phyloP scores from a whole-genome alignment of 2,329 filamentous ascomycete genomes.

The Ophiostoma perfectum region DNA sequence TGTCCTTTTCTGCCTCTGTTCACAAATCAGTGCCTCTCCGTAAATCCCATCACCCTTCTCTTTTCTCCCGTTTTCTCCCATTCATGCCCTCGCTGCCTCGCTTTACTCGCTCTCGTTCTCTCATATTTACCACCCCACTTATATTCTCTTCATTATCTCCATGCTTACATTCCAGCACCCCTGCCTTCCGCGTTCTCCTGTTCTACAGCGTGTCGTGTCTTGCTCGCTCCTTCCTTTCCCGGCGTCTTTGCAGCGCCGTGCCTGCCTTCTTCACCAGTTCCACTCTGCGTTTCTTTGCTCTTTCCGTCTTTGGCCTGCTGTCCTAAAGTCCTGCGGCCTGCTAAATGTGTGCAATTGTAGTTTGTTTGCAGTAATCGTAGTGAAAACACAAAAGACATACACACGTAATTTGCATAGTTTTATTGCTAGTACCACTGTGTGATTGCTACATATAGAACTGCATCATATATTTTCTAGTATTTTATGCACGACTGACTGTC shows the following conservation, averaged over 20 bases:
- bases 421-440: background rate
- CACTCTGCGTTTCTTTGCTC: background rate
- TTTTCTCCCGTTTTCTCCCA: background rate
- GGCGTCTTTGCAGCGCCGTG: conserved; percentile 6
- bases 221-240: background rate
- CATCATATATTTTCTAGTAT: background rate
- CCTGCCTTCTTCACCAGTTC: conserved; percentile 1
- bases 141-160: background rate
- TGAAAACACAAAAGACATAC: background rate
- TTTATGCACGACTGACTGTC: background rate
- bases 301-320: background rate
- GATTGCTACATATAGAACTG: background rate
- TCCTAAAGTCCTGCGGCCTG: background rate
- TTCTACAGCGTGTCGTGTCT: background rate
- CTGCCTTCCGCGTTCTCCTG: background rate
- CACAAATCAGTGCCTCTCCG: background rate
- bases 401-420: background rate
- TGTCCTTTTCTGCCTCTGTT: background rate
- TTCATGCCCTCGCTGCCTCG: background rate
- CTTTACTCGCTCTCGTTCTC: too few relatives aligned
- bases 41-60: background rate
- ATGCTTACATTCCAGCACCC: background rate
- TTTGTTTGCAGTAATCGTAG: background rate
- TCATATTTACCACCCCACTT: background rate
- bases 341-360: background rate